These are phyloP conservation scores for Penicillium thymicola DNA, from an alignment of 2,329 filamentous ascomycete species.

Conservation along the genomic window DNA sequence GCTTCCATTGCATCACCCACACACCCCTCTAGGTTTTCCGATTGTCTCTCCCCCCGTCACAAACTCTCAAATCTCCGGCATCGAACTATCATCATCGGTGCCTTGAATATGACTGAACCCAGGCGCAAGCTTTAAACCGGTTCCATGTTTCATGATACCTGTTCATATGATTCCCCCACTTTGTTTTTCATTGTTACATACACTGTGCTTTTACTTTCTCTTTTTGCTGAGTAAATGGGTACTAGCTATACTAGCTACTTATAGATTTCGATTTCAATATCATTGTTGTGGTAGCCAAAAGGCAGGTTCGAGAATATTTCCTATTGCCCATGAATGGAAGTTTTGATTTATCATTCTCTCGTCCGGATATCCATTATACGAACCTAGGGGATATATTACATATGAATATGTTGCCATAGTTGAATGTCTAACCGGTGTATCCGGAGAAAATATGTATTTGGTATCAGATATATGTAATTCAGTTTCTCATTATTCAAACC, in stretches of 20 bases:
- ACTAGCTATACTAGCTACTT: neutral
- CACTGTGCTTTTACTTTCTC: neutral
- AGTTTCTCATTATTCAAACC: neutral
- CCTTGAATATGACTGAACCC: neutral
- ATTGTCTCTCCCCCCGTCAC: neutral
- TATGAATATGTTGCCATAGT: neutral
- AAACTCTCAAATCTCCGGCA: neutral
- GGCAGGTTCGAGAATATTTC: neutral
- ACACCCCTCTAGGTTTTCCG: neutral
- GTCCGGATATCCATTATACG: neutral
- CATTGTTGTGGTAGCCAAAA: neutral
- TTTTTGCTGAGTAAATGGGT: neutral
- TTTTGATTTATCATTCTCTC: neutral
- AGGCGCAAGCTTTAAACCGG: neutral
- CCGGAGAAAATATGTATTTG: neutral
- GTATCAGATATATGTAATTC: neutral
- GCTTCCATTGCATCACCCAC: neutral
- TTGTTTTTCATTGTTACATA: conserved; percentile 4
- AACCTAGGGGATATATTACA: neutral
- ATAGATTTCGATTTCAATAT: conserved; percentile 6
- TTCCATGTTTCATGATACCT: conserved; percentile 10
- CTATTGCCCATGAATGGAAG: neutral
- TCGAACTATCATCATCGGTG: neutral
- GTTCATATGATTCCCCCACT: conserved; percentile 11
- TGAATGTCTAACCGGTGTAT: neutral